These are phyloP conservation scores for Picea abies DNA, from an alignment of 83 land plant species.

Conservation along the genomic window DNA sequence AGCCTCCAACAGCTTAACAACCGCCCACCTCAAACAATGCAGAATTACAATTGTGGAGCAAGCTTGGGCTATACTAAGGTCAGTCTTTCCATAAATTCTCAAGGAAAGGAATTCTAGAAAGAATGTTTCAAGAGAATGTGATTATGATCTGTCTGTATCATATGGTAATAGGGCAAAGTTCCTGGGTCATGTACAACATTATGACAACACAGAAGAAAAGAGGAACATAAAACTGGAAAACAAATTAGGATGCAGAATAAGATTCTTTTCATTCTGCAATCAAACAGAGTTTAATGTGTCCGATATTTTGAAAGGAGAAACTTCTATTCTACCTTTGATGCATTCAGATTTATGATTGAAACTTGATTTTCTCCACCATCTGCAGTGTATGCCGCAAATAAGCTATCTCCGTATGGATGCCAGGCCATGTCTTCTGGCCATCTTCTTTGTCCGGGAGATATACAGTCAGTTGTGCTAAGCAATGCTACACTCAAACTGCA, in stretches of 20 bases:
- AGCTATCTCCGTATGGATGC: slow-evolving; percentile 69
- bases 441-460: slow-evolving; percentile 62
- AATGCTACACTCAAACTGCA: slow-evolving; percentile 56
- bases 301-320: neutral
- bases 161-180: neutral
- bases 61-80: neutral
- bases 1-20: neutral
- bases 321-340: slow-evolving; percentile 32
- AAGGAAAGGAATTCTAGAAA: neutral
- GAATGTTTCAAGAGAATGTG: neutral
- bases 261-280: no score
- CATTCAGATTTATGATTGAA: slow-evolving; percentile 51
- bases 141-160: neutral
- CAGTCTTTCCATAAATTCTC: neutral
- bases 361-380: slow-evolving; percentile 77
- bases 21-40: neutral
- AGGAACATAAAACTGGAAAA: neutral
- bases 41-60: neutral
- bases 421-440: slow-evolving; percentile 93
- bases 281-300: neutral
- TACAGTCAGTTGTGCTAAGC: slow-evolving; percentile 64
- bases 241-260: neutral
- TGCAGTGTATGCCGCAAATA: slow-evolving; percentile 66
- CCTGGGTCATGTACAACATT: neutral
- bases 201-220: no score